Conservation (phyloP, 768 basidiomycete species). For the Leccinum barrowsii region DNA sequence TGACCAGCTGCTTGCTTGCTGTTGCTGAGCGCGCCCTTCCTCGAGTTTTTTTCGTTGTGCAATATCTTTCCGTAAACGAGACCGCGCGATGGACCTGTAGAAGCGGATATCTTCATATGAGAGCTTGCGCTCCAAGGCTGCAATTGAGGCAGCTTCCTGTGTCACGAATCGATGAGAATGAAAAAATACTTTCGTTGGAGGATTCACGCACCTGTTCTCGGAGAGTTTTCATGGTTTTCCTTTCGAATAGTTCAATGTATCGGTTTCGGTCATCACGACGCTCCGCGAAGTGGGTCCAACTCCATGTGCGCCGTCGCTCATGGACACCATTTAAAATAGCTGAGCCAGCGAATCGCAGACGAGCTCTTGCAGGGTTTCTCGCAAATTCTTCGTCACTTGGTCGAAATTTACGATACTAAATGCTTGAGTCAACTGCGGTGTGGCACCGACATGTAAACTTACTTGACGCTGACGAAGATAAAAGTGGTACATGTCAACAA, state of each 20-base stretch:
- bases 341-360: constrained; percentile 72
- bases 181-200: background rate
- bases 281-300: constrained; percentile 87
- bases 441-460: constrained; percentile 14
- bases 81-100: constrained; percentile 92
- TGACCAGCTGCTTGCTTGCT: constrained; percentile 55
- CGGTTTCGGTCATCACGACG: constrained; percentile 81
- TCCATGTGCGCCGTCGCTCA: constrained; percentile 82
- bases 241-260: constrained; percentile 85
- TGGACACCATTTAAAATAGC: constrained; percentile 83
- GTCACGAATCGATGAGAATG: background rate
- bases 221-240: constrained; percentile 56
- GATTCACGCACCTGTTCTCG: constrained; percentile 48
- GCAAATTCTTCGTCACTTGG: constrained; percentile 60
- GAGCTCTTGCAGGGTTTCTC: constrained; percentile 58
- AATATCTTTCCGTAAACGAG: constrained; percentile 80
- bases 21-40: constrained; percentile 60
- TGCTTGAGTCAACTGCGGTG: constrained; percentile 8
- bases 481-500: constrained; percentile 96
- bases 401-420: constrained; percentile 74
- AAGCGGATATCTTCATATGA: constrained; percentile 95
- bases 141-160: constrained; percentile 53
- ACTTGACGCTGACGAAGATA: constrained; percentile 84
- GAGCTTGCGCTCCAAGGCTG: constrained; percentile 74
- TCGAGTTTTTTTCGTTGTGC: constrained; percentile 62